Base-by-base conservation (phyloP, 2,329 filamentous ascomycete genomes). In the Aspergillus novoparasiticus region DNA sequence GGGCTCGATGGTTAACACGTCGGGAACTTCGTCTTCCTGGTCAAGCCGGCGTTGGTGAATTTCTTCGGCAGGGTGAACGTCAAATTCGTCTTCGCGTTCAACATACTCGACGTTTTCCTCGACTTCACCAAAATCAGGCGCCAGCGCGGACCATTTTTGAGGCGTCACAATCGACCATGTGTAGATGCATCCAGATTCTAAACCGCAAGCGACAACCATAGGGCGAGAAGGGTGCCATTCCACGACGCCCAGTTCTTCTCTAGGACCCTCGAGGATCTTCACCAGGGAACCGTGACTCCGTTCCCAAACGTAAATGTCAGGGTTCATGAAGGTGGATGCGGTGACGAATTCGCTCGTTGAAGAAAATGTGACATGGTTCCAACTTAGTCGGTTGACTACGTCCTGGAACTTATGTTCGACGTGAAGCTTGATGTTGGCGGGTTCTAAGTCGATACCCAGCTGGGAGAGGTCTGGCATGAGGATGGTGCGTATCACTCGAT, bases 351-450 rank as follows among this genome's bases (percentile, higher is more conserved):
- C 95, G 58, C 93, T 94, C 0, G 92, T 95, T 1, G 92, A 90
- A 73, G 93, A 96, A 76, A 99, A 98, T 0, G 94, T 93, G 63
- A 97, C 94, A 73, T 97, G 93, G 73, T 98, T 99, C 95, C 95
- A 99, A 8, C 91, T 93, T 14, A 98, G 82, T 51, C 91, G 89
- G 75, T 99, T 98, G 57, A 99, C 95, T 4, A 98, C 90, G 75
- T 99, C 96, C 77, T 98, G 94, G 72, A 98, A 99, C 75, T 97
- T 98, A 81, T 99, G 95, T 78, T 99, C 94, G 14, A 97, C 87
- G 46, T 95, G 92, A 46, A 99, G 84, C 71, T 94, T 90, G 72
- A 99, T 90, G 32, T 90, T 94, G 71, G 96, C 91, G 23, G 91
- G 87, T 68, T 96, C 91, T 50, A 96, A 85, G 71, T 91, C 79